phyloP scores from a whole-genome alignment of 202 grass and related monocot species.

The Panicum hallii region DNA sequence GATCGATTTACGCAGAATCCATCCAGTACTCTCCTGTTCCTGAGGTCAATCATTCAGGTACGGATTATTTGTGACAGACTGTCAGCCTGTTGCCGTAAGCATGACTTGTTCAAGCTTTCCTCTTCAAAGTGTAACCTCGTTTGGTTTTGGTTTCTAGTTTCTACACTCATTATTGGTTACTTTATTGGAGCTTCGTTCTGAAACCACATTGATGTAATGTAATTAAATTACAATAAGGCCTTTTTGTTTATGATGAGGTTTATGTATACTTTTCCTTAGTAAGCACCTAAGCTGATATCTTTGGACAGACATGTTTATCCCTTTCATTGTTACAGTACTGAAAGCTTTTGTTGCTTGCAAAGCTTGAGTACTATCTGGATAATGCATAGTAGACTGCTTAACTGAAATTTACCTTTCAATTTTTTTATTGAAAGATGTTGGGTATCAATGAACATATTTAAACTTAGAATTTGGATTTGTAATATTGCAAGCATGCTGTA shows the following conservation, averaged over 20 bases:
- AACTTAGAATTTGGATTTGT: not conserved
- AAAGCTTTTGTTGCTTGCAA: constrained; percentile 18
- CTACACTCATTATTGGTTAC: constrained; percentile 7
- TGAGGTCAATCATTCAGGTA: constrained; percentile 92
- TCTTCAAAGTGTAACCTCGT: constrained; percentile 19
- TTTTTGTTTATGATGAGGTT: constrained; percentile 18
- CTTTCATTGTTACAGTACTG: constrained; percentile 12
- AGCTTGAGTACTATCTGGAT: not conserved
- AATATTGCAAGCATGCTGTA: constrained; percentile 18
- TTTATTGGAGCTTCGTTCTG: constrained; percentile 12
- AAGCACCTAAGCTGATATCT: not conserved
- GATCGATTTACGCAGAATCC: constrained; percentile 79
- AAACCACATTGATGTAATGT: constrained; percentile 32
- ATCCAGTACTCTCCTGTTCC: constrained; percentile 82
- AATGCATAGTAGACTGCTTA: constrained; percentile 10
- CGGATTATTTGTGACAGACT: constrained; percentile 30
- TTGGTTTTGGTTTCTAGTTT: constrained; percentile 23
- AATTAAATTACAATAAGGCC: constrained; percentile 28
- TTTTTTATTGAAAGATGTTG: not conserved
- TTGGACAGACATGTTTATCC: not conserved
- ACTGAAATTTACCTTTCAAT: constrained; percentile 8
- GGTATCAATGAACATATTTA: constrained; percentile 7
- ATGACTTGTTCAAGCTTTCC: constrained; percentile 16
- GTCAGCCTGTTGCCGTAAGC: constrained; percentile 26
- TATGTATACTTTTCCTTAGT: constrained; percentile 24